phyloP scores from a whole-genome alignment of 139 green algal genomes.

The Limnomonas spitsbergensis region DNA sequence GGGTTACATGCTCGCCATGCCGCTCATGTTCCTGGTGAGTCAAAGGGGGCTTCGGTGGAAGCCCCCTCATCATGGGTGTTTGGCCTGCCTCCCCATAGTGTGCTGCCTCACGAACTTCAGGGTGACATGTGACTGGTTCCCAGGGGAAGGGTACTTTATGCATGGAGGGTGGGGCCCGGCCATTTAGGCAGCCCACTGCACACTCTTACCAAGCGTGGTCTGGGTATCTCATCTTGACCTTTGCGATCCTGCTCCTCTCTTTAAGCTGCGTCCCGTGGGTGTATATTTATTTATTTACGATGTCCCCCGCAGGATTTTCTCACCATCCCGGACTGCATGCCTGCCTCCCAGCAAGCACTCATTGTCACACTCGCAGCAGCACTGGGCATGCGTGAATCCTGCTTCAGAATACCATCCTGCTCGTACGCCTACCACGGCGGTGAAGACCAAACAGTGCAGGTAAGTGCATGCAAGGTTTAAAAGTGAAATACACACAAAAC shows the following conservation, averaged over 20 bases:
- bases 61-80: no score
- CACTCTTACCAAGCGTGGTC: not conserved
- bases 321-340: slow-evolving; percentile 2
- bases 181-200: not conserved
- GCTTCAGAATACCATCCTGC: not conserved
- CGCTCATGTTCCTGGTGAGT: slow-evolving; percentile 3
- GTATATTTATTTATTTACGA: not conserved
- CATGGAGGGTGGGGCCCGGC: no score
- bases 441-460: no score
- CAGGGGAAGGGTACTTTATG: not conserved
- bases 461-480: no score
- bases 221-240: not conserved
- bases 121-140: no score
- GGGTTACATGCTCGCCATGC: slow-evolving; percentile 17
- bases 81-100: no score
- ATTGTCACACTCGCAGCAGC: not conserved
- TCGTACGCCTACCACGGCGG: slow-evolving; percentile 3
- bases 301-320: slow-evolving; percentile 6
- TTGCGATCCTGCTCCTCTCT: no score
- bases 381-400: not conserved
- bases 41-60: no score
- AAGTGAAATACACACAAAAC: no score
- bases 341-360: not conserved
- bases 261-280: not conserved
- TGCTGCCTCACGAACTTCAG: no score